Evolutionary conservation across 2,329 filamentous ascomycete species (phyloP).

Genomic region (Alternaria viburni): DNA sequence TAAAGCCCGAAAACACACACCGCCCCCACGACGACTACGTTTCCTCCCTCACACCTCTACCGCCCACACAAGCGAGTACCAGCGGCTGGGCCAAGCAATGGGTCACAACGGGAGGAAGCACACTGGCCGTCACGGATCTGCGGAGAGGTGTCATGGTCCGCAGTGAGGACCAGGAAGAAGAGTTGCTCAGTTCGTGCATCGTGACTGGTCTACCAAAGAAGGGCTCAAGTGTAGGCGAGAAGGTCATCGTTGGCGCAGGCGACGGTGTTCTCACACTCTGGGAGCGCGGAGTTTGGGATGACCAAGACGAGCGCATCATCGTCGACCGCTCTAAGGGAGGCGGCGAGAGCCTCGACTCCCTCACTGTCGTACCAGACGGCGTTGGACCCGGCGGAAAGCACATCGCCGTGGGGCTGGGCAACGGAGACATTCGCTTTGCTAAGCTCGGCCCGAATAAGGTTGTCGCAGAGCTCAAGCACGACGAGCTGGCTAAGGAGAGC

Average conservation of each 20-base stretch:
- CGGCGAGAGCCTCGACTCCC: constrained; percentile 81
- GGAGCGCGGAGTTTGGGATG: constrained; percentile 94
- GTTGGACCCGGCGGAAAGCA: constrained; percentile 72
- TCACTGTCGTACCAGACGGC: constrained; percentile 73
- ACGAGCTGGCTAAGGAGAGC: constrained; percentile 75
- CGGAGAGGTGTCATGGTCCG: constrained; percentile 83
- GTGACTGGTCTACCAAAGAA: constrained; percentile 77
- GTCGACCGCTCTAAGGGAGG: constrained; percentile 68
- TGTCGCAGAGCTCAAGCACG: constrained; percentile 71
- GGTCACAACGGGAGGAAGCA: constrained; percentile 91
- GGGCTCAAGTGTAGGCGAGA: constrained; percentile 72
- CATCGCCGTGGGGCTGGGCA: constrained; percentile 80
- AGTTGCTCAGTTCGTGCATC: constrained; percentile 81
- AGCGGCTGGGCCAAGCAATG: constrained; percentile 93
- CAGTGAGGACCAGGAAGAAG: constrained; percentile 94
- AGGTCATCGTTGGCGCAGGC: constrained; percentile 77
- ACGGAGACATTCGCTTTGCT: constrained; percentile 79
- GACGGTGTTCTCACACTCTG: constrained; percentile 88
- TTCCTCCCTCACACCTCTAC: constrained; percentile 83
- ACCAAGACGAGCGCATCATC: constrained; percentile 87
- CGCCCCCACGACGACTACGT: constrained; percentile 93
- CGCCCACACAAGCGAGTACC: constrained; percentile 78
- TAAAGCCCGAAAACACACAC: constrained; percentile 75
- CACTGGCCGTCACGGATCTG: constrained; percentile 86
- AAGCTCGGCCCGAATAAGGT: constrained; percentile 77